phyloP scores from a whole-genome alignment of 352 stramenopile species.

The Discostella stelligera region DNA sequence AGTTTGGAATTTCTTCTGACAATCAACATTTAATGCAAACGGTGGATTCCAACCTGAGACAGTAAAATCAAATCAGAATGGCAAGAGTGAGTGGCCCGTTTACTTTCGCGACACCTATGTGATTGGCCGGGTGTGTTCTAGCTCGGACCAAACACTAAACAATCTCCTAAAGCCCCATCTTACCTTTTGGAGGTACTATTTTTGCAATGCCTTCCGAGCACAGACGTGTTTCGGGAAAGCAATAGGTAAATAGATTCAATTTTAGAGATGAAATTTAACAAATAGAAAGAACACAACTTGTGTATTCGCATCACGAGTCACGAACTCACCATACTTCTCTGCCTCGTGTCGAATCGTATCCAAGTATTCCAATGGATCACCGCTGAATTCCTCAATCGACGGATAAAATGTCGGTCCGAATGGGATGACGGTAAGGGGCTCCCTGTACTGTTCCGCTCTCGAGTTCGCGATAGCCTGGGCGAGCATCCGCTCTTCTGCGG shows the following conservation, averaged over 20 bases:
- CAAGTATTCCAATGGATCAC: slow-evolving; percentile 74
- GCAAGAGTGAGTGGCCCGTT: neutral
- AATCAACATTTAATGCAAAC: slow-evolving; percentile 57
- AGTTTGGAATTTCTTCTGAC: slow-evolving; percentile 87
- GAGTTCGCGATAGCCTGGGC: slow-evolving; percentile 72
- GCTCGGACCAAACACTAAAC: neutral
- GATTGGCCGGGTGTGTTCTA: neutral
- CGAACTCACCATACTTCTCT: slow-evolving; percentile 85
- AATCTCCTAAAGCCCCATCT: slow-evolving; percentile 82
- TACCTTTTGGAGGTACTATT: slow-evolving; percentile 93
- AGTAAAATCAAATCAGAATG: slow-evolving; percentile 1
- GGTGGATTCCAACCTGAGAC: slow-evolving; percentile 43
- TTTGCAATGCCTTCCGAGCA: slow-evolving; percentile 88
- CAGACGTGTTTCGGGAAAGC: neutral
- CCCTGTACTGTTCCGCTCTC: slow-evolving; percentile 28
- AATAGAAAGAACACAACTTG: neutral
- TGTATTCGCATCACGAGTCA: neutral
- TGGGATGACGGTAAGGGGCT: slow-evolving; percentile 50
- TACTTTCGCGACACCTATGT: neutral
- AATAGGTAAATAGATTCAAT: neutral
- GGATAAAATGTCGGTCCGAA: slow-evolving; percentile 76
- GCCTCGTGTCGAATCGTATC: slow-evolving; percentile 86
- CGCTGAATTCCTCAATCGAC: slow-evolving; percentile 75
- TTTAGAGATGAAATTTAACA: neutral
- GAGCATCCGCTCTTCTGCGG: slow-evolving; percentile 61